phyloP scores from a whole-genome alignment of 23 red algal genomes.

The Cyanidiococcus yangmingshanensis region DNA sequence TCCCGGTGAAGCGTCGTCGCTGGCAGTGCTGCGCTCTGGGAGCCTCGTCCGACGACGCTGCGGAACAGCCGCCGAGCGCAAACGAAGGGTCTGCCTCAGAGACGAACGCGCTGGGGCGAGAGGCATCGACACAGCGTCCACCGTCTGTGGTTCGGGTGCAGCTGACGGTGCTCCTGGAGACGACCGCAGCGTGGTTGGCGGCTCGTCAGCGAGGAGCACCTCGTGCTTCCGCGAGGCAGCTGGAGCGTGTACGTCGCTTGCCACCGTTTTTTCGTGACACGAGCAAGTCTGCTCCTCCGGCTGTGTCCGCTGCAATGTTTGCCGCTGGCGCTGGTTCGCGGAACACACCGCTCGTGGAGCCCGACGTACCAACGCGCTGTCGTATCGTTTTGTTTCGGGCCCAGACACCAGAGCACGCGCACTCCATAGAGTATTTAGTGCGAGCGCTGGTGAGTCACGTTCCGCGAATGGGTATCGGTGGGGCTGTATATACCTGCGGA shows the following conservation, averaged over 20 bases:
- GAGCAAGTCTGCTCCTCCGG: background rate
- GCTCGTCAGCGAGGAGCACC: background rate
- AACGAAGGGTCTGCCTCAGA: no score
- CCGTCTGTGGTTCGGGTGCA: background rate
- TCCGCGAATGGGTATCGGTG: background rate
- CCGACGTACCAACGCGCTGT: background rate
- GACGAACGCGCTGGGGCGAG: no score
- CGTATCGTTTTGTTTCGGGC: background rate
- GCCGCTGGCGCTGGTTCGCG: background rate
- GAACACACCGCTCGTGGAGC: background rate
- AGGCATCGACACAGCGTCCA: background rate
- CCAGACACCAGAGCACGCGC: background rate
- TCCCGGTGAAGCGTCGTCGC: no score
- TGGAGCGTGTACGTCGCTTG: background rate
- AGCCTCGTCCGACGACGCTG: no score
- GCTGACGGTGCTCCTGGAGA: background rate
- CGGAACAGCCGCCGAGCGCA: no score
- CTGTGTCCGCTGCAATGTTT: background rate
- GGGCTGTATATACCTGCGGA: background rate
- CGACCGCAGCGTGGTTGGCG: background rate
- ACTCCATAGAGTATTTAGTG: background rate
- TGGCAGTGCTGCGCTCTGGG: no score
- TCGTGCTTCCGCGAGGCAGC: background rate
- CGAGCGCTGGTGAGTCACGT: background rate
- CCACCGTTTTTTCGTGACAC: background rate